Evolutionary conservation across 116 monocot genomes (phyloP).

Genomic region (Papilionanthe hybrid): DNA sequence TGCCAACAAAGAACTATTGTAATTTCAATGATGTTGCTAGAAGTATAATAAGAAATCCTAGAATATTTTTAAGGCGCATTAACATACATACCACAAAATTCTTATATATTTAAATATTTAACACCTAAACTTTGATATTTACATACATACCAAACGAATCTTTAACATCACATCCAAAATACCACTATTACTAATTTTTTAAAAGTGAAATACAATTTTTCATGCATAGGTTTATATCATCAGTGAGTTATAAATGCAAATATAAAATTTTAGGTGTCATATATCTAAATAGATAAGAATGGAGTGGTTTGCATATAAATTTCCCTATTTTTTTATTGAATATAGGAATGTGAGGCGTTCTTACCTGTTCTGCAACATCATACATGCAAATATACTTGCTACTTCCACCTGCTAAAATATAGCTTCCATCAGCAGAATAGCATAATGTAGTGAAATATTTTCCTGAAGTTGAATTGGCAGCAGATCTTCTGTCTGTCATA

Average conservation of each 20-base stretch:
- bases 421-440: conserved; percentile 96
- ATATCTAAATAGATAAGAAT: too few species aligned
- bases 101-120: too few species aligned
- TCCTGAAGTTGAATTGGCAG: conserved; percentile 72
- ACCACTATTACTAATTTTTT: too few species aligned
- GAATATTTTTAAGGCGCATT: not conserved
- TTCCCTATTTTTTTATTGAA: not conserved
- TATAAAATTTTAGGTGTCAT: too few species aligned
- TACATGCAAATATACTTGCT: conserved; percentile 99
- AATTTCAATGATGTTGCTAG: not conserved
- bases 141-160: too few species aligned
- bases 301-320: too few species aligned
- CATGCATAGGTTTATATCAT: too few species aligned
- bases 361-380: conserved; percentile 92
- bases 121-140: too few species aligned
- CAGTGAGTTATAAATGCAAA: too few species aligned
- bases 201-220: too few species aligned
- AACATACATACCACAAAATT: too few species aligned
- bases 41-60: conserved; percentile 4
- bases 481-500: conserved; percentile 88
- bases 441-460: conserved; percentile 91
- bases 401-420: conserved; percentile 92
- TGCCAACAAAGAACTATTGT: not conserved
- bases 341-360: not conserved
- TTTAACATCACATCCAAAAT: too few species aligned